phyloP scores from a whole-genome alignment of 441 rosid species.

The Lepidium campestre region DNA sequence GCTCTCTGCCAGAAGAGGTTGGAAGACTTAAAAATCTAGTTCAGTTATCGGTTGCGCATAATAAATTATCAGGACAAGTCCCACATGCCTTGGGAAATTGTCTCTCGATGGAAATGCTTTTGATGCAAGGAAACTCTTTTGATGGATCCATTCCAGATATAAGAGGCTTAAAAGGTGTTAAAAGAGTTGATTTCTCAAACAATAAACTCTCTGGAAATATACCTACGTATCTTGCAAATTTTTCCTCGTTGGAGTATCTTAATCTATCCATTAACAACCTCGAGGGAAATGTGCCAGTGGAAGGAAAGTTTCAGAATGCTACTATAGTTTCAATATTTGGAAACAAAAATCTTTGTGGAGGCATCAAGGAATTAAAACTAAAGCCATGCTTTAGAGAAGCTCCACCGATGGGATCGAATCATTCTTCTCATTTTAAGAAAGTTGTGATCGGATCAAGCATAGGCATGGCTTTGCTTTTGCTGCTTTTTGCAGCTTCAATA shows the following conservation, averaged over 20 bases:
- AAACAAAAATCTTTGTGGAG: too few species aligned
- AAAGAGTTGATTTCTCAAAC: neutral
- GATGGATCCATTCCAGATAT: conserved; percentile 10
- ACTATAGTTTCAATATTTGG: neutral
- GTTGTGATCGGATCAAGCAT: neutral
- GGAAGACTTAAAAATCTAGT: neutral
- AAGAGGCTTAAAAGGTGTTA: neutral
- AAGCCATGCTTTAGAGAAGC: neutral
- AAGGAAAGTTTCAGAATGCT: neutral
- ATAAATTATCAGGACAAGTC: neutral
- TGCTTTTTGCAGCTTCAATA: neutral
- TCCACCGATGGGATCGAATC: neutral
- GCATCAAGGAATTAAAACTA: neutral
- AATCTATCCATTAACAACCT: neutral
- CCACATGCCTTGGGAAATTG: neutral
- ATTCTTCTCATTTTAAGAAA: neutral
- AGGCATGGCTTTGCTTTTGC: neutral
- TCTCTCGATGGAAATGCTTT: neutral
- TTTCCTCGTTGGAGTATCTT: neutral
- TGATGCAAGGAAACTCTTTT: conserved; percentile 3
- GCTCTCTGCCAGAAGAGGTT: neutral
- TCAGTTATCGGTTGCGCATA: neutral
- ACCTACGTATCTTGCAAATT: neutral
- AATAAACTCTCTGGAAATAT: neutral
- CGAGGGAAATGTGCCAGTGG: neutral